Base-by-base conservation (phyloP, 1,284 basidiomycete genomes). In the Marasmius oreades region DNA sequence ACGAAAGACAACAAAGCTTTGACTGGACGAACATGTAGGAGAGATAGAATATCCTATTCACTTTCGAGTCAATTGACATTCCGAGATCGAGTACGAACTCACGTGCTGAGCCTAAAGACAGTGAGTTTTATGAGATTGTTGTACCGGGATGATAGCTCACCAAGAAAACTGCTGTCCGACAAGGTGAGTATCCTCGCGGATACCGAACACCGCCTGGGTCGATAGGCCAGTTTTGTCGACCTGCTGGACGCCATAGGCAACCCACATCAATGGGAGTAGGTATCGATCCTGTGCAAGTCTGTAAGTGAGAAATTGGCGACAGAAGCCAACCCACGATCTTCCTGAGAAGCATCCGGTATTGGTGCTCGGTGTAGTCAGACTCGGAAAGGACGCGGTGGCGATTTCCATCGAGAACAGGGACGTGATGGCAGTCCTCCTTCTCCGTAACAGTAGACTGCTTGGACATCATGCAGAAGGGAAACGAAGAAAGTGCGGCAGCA, bases 321-420 rank as follows among this genome's bases (percentile, higher is more conserved):
- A 23, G n/a, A 26, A 47, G 7, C 45, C n/a, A 14, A 42, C 46
- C 14, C 23, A 56, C 58, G 7, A 56, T 59, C 31, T 56, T 59
- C 55, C 36, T 56, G 22, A 56, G 55, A 18, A 59, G 23, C 23
- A 39, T 34, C 23, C 16, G 37, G 39, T 59, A 59, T 28, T 59
- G 51, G 16, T 59, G 55, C 55, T 59, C 55, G 20, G 58, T 44
- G 42, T 59, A 59, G 18, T 59, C 58, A 12, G 55, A 39, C 45
- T 59, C 58, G 39, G 23, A 7, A 23, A 39, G 55, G n/a, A 52
- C 43, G 26, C 52, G 43, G 8, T 52, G 44, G 14, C 34, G 42
- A 39, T 24, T 26, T 68, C 16, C 79, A 76, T 11, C 68, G 61
- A 12, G 66, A 56, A 37, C 76, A 75, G 53, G 73, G 71, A 18